Conservation (phyloP, 2,329 filamentous ascomycete genomes). For the Colletotrichum lindemuthianum region DNA sequence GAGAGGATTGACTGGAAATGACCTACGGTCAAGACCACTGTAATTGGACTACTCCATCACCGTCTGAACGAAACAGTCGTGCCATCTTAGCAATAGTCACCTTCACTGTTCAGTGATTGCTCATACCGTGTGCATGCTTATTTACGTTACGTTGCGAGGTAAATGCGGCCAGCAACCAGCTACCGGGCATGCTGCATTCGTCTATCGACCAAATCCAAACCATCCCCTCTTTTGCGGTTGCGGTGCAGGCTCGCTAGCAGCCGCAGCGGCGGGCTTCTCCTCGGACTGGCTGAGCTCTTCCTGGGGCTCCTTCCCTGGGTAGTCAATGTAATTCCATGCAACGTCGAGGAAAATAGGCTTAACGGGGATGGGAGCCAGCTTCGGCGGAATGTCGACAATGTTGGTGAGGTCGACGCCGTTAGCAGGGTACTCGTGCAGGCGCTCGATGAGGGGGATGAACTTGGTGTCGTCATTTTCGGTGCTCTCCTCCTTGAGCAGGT, state of each 20-base stretch:
- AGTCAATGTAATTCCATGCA: conserved; percentile 97
- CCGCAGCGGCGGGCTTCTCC: conserved; percentile 21
- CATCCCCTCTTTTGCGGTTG: conserved; percentile 74
- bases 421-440: conserved; percentile 78
- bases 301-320: conserved; percentile 71
- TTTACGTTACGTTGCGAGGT: neutral
- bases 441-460: conserved; percentile 73
- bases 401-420: conserved; percentile 79
- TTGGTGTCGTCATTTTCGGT: conserved; percentile 56
- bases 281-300: conserved; percentile 37
- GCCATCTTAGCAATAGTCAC: too few species aligned
- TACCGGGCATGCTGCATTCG: conserved; percentile 3
- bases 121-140: too few species aligned
- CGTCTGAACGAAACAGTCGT: too few species aligned
- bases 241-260: conserved; percentile 46
- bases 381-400: conserved; percentile 88
- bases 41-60: too few species aligned
- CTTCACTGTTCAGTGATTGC: too few species aligned
- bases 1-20: too few species aligned
- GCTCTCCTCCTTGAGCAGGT: conserved; percentile 61
- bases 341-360: conserved; percentile 97
- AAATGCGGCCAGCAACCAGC: neutral
- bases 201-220: conserved; percentile 76
- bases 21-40: too few species aligned
- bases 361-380: conserved; percentile 82